These are phyloP conservation scores for Mycena capillaripes DNA, from an alignment of 768 basidiomycete genomes.

Conservation along the genomic window DNA sequence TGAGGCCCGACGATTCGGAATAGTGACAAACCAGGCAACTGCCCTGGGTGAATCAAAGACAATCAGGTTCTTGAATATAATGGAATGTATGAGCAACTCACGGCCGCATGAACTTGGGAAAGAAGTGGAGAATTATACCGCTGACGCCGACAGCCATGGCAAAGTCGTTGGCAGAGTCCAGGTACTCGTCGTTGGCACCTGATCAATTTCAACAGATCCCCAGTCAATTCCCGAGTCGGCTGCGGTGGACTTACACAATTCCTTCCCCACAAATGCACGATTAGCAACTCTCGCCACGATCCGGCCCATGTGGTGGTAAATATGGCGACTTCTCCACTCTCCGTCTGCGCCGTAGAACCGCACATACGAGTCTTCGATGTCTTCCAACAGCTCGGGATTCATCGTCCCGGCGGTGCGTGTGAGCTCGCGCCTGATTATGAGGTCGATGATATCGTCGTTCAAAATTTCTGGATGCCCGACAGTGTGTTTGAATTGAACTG, in stretches of 20 bases:
- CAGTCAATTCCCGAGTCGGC: background rate
- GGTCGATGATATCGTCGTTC: slow-evolving; percentile 32
- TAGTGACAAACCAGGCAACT: slow-evolving; percentile 32
- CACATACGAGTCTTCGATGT: slow-evolving; percentile 19
- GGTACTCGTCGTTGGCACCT: slow-evolving; percentile 26
- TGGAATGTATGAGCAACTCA: background rate
- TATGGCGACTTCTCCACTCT: slow-evolving; percentile 14
- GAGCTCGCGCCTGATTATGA: slow-evolving; percentile 34
- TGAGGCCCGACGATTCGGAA: slow-evolving; percentile 32
- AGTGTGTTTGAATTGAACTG: slow-evolving; percentile 35
- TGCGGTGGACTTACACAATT: slow-evolving; percentile 20
- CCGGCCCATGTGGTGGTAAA: slow-evolving; percentile 17
- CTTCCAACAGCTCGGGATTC: slow-evolving; percentile 25
- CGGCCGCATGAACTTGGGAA: slow-evolving; percentile 31
- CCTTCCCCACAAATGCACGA: slow-evolving; percentile 33
- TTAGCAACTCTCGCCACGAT: slow-evolving; percentile 29
- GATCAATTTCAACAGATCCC: no score
- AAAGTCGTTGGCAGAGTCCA: slow-evolving; percentile 32
- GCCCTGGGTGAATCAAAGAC: slow-evolving; percentile 1
- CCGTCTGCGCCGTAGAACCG: slow-evolving; percentile 23
- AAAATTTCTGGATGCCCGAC: slow-evolving; percentile 33
- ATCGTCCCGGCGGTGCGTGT: slow-evolving; percentile 30
- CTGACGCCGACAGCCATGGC: slow-evolving; percentile 30
- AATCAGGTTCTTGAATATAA: no score
- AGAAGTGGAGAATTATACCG: slow-evolving; percentile 30